Evolutionary conservation across 768 basidiomycete species (phyloP).

Genomic region (Mrakia gelida): DNA sequence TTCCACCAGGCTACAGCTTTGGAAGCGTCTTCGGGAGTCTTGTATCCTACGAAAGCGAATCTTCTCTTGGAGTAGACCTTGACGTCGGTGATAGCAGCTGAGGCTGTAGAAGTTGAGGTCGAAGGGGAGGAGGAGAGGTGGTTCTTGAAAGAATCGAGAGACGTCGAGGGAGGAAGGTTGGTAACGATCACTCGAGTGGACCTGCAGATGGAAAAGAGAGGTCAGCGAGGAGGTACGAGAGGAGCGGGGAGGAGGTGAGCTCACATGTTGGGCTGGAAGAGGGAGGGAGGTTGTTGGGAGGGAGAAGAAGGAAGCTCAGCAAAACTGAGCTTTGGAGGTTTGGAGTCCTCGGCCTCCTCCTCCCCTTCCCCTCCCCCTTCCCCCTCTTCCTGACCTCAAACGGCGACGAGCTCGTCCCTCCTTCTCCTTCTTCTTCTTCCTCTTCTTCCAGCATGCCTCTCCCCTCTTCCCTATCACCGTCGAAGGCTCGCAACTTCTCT

Average conservation of each 20-base stretch:
- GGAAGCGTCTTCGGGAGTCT: slow-evolving; percentile 67
- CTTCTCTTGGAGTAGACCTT: slow-evolving; percentile 75
- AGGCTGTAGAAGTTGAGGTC: slow-evolving; percentile 14
- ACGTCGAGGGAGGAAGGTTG: slow-evolving; percentile 67
- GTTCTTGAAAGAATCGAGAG: slow-evolving; percentile 44
- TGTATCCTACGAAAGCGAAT: slow-evolving; percentile 92
- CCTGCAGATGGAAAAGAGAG: background rate
- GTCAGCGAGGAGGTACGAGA: background rate
- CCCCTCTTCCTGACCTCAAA: background rate
- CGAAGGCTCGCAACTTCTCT: background rate
- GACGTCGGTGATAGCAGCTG: slow-evolving; percentile 68
- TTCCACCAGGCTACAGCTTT: slow-evolving; percentile 79
- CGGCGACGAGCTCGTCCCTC: background rate
- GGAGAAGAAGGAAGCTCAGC: background rate
- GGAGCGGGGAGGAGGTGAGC: background rate
- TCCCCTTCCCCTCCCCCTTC: background rate
- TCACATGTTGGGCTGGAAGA: background rate
- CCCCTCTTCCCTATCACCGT: background rate
- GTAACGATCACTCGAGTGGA: slow-evolving; percentile 69
- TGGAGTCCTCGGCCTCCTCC: background rate
- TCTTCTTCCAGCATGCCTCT: background rate
- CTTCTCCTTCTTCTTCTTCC: background rate
- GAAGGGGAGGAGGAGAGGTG: slow-evolving; percentile 29
- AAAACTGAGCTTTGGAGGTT: background rate
- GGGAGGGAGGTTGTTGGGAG: background rate